Conservation (phyloP, 129 eudicot species). For the Centella asiatica region DNA sequence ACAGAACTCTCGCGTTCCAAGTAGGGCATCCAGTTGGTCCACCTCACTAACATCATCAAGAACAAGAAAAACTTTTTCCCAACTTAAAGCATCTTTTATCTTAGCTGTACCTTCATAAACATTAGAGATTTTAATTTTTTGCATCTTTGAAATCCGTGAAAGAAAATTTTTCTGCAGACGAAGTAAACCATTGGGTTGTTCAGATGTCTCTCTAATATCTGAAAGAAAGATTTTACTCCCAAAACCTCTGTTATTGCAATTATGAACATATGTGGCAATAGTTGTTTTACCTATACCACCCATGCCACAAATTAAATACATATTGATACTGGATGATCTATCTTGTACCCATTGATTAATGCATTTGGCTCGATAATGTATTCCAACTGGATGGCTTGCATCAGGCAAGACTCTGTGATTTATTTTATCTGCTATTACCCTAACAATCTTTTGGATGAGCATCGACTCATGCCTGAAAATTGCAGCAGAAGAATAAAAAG, state of each 20-base stretch:
- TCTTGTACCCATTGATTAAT: constrained; percentile 6
- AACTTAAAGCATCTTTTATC: constrained; percentile 1
- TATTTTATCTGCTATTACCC: background rate
- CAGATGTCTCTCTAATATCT: constrained; percentile 1
- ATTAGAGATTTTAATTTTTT: constrained; percentile 1
- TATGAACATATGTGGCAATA: constrained; percentile 14
- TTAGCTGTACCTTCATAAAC: constrained; percentile 14
- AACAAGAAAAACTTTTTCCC: constrained; percentile 12
- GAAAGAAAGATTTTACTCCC: constrained; percentile 3
- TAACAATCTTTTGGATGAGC: constrained; percentile 9
- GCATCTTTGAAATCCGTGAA: background rate
- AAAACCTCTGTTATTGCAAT: background rate
- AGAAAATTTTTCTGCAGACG: constrained; percentile 10
- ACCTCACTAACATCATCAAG: constrained; percentile 23
- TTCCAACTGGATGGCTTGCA: constrained; percentile 9
- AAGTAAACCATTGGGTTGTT: constrained; percentile 7
- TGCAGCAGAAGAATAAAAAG: too few relatives aligned
- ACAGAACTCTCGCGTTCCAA: background rate
- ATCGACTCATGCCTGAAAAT: constrained; percentile 11
- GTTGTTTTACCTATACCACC: constrained; percentile 1
- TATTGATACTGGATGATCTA: background rate
- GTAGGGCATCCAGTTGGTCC: constrained; percentile 7
- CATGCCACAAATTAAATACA: background rate
- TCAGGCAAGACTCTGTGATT: constrained; percentile 6
- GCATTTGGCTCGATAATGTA: background rate